Evolutionary conservation across 257 asterid genomes (phyloP), one percentile per base, ranked within the genome.

Genomic region (Eustoma russellianum): DNA sequence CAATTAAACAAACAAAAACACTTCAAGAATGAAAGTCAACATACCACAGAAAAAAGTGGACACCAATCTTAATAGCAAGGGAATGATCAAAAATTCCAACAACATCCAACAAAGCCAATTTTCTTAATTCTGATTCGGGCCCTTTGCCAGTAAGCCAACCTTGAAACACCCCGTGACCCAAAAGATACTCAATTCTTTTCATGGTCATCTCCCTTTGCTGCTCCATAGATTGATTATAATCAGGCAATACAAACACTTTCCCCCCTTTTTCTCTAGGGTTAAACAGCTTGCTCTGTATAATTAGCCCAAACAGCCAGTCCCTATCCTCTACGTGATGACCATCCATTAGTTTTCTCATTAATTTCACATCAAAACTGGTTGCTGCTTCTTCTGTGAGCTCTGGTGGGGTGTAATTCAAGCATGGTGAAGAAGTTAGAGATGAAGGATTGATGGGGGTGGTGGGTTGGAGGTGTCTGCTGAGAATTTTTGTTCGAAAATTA

Each of bases 171-270:
- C 94, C 97, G 46, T 74, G 86, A 69, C 81, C 93, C 73, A 70
- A 61, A 65, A 92, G 73, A 55, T 72, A 92, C 72, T 59, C 69
- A 68, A 92, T 73, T 50, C 99, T 81, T 80, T 75, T 78, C 99
- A 88, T 88, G 6, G 99, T 92, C 71, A 92, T 76, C 82, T 85
- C 97, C 70, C 97, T 86, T 73, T 92, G 99, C 66, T 85, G 95
- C 72, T 88, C 97, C 93, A 88, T 92, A 16, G 99, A 76, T 66
- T 85, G 99, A 53, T 85, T 88, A 46, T 79, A 92, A 73, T 92
- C 97, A 15, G 99, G 94, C 48, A 64, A 78, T 13, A 78, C 82
- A 56, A 81, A 92, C 7, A 71, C 74, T 46, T 85, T 92, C 10
- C 93, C 97, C 6, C 99, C 97, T 62, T 78, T 77, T 46, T 66